A percentile compares a stretch with the other conserved stretches of the same genome.
Evolutionary conservation across 352 stramenopile genomes (phyloP).

Genomic region (Paralagenidium karlingii): DNA sequence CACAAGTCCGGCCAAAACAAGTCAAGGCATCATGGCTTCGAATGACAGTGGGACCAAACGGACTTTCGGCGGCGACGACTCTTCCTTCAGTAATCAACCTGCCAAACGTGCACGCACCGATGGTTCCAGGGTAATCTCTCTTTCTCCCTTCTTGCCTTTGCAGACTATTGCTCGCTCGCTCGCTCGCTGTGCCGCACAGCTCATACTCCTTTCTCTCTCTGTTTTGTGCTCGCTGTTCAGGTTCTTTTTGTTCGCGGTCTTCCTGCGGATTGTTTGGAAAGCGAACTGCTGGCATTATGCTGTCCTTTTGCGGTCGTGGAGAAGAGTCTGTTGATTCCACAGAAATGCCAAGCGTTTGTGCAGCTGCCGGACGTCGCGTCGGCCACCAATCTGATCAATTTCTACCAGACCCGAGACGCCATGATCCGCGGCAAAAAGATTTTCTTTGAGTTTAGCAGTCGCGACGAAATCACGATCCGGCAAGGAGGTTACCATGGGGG

Average conservation of each 20-base stretch:
- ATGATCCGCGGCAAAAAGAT: slow-evolving; percentile 70
- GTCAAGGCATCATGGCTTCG: no score
- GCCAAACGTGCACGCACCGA: no score
- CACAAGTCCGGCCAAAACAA: no score
- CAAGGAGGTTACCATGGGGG: slow-evolving; percentile 4
- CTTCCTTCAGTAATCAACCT: no score
- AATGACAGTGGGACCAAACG: no score
- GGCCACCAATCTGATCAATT: slow-evolving; percentile 57
- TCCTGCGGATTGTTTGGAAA: slow-evolving; percentile 65
- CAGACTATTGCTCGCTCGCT: no score
- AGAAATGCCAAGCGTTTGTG: slow-evolving; percentile 70
- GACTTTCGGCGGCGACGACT: no score
- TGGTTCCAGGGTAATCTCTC: no score
- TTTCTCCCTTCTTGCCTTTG: no score
- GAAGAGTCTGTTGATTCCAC: slow-evolving; percentile 59
- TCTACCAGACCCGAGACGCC: slow-evolving; percentile 65
- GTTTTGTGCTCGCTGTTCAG: slow-evolving; percentile 9
- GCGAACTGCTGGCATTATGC: slow-evolving; percentile 67
- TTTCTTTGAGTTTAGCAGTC: slow-evolving; percentile 62
- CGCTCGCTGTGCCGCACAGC: no score
- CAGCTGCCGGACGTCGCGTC: slow-evolving; percentile 53
- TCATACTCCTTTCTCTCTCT: background rate
- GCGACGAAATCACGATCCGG: slow-evolving; percentile 39
- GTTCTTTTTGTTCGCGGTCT: slow-evolving; percentile 70
- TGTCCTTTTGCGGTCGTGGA: slow-evolving; percentile 73